Conservation (phyloP, 805 yeast genomes). For the Tetrapisispora arboricola region DNA sequence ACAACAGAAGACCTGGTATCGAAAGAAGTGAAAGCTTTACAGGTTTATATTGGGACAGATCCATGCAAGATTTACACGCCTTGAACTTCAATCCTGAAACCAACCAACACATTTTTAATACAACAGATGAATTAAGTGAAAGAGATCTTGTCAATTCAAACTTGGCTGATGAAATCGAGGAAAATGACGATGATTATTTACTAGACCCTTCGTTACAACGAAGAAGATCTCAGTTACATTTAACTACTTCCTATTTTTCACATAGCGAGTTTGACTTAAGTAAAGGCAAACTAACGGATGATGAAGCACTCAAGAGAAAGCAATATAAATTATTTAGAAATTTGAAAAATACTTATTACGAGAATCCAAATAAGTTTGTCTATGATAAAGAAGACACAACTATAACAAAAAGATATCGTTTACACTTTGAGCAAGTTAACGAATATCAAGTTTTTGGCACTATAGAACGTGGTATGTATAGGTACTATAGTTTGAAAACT, state of each 20-base stretch:
- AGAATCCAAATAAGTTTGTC: constrained; percentile 18
- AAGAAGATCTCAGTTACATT: constrained; percentile 25
- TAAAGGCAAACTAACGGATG: not conserved
- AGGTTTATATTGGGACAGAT: constrained; percentile 27
- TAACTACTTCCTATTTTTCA: constrained; percentile 12
- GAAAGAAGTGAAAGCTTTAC: not conserved
- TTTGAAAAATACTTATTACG: constrained; percentile 9
- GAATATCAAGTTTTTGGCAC: constrained; percentile 34
- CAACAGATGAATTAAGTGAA: not conserved
- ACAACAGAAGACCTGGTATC: not conserved
- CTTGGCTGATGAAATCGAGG: constrained; percentile 9
- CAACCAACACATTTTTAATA: too few species aligned
- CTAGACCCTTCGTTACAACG: constrained; percentile 24
- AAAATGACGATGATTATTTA: constrained; percentile 26
- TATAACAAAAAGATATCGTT: constrained; percentile 19
- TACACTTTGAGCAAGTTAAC: constrained; percentile 24
- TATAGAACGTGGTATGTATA: constrained; percentile 36
- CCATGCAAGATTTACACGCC: constrained; percentile 16
- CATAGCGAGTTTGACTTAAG: constrained; percentile 1
- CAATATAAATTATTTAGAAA: not conserved
- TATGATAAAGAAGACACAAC: constrained; percentile 21
- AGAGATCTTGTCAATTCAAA: constrained; percentile 3
- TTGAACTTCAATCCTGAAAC: not conserved
- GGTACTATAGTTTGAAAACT: constrained; percentile 34
- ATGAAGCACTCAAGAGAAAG: not conserved